These are phyloP conservation scores for Leccinum griseonigrum DNA, from an alignment of 1,284 basidiomycete genomes.

Conservation along the genomic window DNA sequence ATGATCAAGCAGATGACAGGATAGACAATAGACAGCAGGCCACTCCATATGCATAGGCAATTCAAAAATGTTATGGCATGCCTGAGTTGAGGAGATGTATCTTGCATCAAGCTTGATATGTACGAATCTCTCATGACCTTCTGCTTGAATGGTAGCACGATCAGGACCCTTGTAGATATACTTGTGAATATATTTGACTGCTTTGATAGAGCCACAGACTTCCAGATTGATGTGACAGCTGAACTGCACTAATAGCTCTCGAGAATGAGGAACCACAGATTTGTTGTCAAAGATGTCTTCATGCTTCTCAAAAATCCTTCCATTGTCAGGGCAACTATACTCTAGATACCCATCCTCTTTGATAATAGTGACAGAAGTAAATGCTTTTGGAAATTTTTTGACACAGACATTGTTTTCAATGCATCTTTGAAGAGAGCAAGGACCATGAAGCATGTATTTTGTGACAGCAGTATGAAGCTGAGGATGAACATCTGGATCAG, in stretches of 20 bases:
- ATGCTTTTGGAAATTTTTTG: background rate
- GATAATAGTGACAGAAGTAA: background rate
- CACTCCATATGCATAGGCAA: conserved; percentile 20
- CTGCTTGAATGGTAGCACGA: conserved; percentile 20
- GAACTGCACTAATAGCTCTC: background rate
- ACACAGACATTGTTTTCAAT: background rate
- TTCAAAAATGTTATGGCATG: conserved; percentile 17
- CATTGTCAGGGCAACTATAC: background rate
- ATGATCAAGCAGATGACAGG: conserved; percentile 21
- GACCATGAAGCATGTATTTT: too few relatives aligned
- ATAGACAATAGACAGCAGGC: conserved; percentile 14
- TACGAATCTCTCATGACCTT: conserved; percentile 4
- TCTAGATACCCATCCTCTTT: too few relatives aligned
- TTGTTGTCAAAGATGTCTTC: background rate
- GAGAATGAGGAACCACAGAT: background rate
- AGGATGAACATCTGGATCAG: too few relatives aligned
- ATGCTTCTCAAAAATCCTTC: background rate
- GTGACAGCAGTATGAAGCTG: too few relatives aligned
- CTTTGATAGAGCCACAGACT: conserved; percentile 25
- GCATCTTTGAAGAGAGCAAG: too few relatives aligned
- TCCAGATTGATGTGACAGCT: conserved; percentile 47
- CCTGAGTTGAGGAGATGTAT: conserved; percentile 17
- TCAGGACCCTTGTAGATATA: conserved; percentile 45
- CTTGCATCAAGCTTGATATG: conserved; percentile 20
- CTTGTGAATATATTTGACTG: conserved; percentile 43